A percentile compares a stretch with the other conserved stretches of the same genome.
phyloP scores from a whole-genome alignment of 31 red algal genomes.

The Odonthalia washingtoniensis region DNA sequence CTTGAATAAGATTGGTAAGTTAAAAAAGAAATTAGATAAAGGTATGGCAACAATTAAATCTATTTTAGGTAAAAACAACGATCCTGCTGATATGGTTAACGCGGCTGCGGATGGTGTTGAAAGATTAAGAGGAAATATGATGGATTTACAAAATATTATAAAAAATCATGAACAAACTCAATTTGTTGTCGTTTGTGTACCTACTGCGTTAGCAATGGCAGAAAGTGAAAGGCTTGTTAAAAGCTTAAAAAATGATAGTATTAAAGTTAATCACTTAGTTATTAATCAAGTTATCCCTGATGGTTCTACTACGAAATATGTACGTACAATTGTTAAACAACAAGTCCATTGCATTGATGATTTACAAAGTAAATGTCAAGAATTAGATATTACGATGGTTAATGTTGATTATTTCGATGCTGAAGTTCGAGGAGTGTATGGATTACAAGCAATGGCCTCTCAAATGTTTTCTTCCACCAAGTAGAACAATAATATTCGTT shows the following conservation, averaged over 20 bases:
- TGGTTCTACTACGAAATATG: conserved; percentile 41
- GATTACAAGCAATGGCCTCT: conserved; percentile 64
- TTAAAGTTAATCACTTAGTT: conserved; percentile 73
- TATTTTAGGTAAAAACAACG: conserved; percentile 58
- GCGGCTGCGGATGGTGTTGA: conserved; percentile 57
- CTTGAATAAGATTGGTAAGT: conserved; percentile 74
- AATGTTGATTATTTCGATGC: conserved; percentile 89
- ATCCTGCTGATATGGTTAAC: conserved; percentile 56
- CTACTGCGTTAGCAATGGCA: conserved; percentile 84
- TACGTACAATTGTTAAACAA: conserved; percentile 52
- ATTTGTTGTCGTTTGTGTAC: conserved; percentile 85
- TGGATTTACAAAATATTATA: conserved; percentile 56
- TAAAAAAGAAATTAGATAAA: conserved; percentile 83
- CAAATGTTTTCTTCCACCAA: conserved; percentile 47
- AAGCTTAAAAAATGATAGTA: conserved; percentile 46
- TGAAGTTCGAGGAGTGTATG: conserved; percentile 82
- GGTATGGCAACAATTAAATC: conserved; percentile 57
- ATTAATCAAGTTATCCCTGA: conserved; percentile 87
- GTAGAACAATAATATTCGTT: conserved; percentile 3
- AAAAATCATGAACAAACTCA: conserved; percentile 68
- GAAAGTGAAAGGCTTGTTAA: conserved; percentile 81
- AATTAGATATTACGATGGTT: conserved; percentile 56
- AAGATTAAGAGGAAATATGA: conserved; percentile 78
- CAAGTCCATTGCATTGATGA: conserved; percentile 65
- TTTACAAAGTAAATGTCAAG: conserved; percentile 16